These are phyloP conservation scores for Dactylellina cionopaga DNA, from an alignment of 2,329 filamentous ascomycete species.

Conservation along the genomic window DNA sequence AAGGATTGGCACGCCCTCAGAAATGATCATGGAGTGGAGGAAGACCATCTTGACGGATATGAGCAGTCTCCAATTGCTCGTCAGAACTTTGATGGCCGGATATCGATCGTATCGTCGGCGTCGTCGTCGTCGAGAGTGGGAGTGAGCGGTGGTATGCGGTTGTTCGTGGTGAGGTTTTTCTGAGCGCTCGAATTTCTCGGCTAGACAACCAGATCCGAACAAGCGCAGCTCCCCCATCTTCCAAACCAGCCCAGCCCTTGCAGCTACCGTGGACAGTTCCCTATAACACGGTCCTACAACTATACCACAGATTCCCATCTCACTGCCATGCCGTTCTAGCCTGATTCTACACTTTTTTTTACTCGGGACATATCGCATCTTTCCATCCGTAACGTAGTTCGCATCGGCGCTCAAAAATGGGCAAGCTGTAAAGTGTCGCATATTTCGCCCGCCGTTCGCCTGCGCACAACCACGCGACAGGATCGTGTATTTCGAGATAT, in stretches of 20 bases:
- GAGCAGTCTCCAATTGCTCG: too few relatives aligned
- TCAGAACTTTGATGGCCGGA: not conserved
- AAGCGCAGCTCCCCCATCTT: not conserved
- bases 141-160: not conserved
- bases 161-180: conserved; percentile 2
- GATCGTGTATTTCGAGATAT: too few relatives aligned
- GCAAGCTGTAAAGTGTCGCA: too few relatives aligned
- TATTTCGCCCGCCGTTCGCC: too few relatives aligned
- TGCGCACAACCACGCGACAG: too few relatives aligned
- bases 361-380: too few relatives aligned
- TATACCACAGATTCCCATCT: too few relatives aligned
- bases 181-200: not conserved
- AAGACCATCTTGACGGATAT: conserved; percentile 68
- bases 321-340: too few relatives aligned
- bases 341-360: too few relatives aligned
- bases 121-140: not conserved
- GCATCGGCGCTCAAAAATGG: too few relatives aligned
- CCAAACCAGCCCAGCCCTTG: not conserved
- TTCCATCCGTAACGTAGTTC: too few relatives aligned
- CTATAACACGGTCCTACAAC: not conserved
- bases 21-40: conserved; percentile 86
- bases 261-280: conserved; percentile 34
- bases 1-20: conserved; percentile 82
- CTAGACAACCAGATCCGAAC: conserved; percentile 11
- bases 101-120: not conserved